Evolutionary conservation across 176 grass and related monocot species (phyloP), one percentile per base, ranked within the genome.

Genomic region (Juncus inflexus): DNA sequence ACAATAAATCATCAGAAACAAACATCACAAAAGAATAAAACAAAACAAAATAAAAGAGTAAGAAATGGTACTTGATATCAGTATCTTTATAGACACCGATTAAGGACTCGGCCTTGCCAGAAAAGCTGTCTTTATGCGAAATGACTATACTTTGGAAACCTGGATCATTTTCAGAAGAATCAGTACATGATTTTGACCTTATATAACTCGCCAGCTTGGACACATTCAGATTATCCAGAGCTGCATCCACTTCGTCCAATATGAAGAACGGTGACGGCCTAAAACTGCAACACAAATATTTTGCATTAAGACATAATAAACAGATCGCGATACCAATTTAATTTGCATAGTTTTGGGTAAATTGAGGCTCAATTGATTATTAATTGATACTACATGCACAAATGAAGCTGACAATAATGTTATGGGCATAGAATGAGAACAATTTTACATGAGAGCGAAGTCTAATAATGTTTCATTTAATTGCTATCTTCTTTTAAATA

Each of bases 101-200:
- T 60, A 97, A 75, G 57, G 92, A 87, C 81, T 97, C 92, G 10
- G 92, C 92, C 81, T 91, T 97, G 85, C 91, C 92, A 35, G 91
- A 97, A 77, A 97, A 97, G 58, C 74, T 97, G 68, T 97, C 43
- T 47, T 47, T 47, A 47, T 6, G 43, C 43, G 43, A 47, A 47
- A 47, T 47, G 43, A 47, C 9, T 47, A 47, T 47, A 47, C 6
- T 9, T 47, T 47, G 43, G 9, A 47, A 47, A 47, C 43, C 43
- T 45, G 42, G 42, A 45, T 45, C 42, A 45, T 4, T 45, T 45
- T 45, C 42, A 45, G 42, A 45, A 45, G 42, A 45, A 3, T 45
- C 42, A 4, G 42, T 54, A 35, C 89, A 94, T 59, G 84, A 94
- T 78, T 94, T 94, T 14, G 81, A 87, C 54, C 89, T 84, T 58